Evolutionary conservation across 2,329 filamentous ascomycete genomes (phyloP).

Genomic region (Helotiales sp.): DNA sequence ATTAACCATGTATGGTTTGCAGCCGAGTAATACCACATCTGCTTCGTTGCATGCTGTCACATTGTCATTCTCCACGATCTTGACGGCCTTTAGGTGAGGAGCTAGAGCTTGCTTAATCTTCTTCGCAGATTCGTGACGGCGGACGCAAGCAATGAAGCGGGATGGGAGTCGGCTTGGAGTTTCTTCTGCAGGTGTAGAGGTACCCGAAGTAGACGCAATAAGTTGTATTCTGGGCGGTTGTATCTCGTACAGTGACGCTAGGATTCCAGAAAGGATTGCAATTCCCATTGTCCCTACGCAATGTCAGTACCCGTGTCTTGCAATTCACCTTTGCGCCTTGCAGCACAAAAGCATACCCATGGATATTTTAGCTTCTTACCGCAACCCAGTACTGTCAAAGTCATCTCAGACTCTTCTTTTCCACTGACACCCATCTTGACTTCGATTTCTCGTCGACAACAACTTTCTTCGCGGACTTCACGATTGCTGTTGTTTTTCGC

Average conservation of each 20-base stretch:
- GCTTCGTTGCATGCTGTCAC: conserved; percentile 64
- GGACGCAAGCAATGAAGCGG: conserved; percentile 80
- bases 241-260: conserved; percentile 65
- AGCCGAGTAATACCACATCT: conserved; percentile 75
- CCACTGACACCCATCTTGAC: conserved; percentile 18
- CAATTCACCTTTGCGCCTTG: not conserved
- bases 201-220: conserved; percentile 37
- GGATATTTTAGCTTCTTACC: conserved; percentile 54
- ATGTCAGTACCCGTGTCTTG: not conserved
- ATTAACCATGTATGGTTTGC: conserved; percentile 75
- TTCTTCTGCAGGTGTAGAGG: conserved; percentile 45
- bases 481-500: not conserved
- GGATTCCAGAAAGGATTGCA: conserved; percentile 78
- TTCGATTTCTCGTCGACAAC: not conserved
- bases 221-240: conserved; percentile 45
- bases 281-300: conserved; percentile 76
- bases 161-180: conserved; percentile 62
- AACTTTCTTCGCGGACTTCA: not conserved
- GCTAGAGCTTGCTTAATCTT: conserved; percentile 66
- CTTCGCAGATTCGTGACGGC: conserved; percentile 66
- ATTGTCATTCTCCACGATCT: conserved; percentile 72
- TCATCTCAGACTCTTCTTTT: conserved; percentile 48
- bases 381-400: conserved; percentile 79
- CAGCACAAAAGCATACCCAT: not conserved
- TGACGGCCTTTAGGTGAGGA: conserved; percentile 61